These are phyloP conservation scores for Bryoerythrophyllum caledonicum DNA, from an alignment of 225 moss, liverwort and hornwort species.

Conservation along the genomic window DNA sequence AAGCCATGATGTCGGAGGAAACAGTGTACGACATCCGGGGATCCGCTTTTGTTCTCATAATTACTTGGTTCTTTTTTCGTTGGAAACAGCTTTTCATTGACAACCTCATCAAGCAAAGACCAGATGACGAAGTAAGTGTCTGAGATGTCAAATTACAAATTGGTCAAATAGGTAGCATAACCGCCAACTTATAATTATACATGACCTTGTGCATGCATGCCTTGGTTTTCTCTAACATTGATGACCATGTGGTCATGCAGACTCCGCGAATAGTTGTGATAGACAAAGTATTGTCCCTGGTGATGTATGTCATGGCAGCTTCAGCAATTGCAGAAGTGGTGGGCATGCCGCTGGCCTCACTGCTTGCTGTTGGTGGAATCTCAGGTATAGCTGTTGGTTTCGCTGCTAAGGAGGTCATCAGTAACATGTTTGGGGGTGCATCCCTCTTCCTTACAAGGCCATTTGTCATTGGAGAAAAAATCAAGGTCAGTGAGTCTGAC, in stretches of 20 bases:
- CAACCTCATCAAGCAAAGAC: slow-evolving; percentile 9
- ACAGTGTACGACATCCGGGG: slow-evolving; percentile 23
- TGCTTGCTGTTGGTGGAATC: slow-evolving; percentile 79
- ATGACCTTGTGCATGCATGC: no score
- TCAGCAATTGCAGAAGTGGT: slow-evolving; percentile 54
- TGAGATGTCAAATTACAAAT: not conserved
- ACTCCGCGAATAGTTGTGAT: slow-evolving; percentile 46
- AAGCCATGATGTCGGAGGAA: slow-evolving; percentile 19
- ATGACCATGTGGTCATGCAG: slow-evolving; percentile 30
- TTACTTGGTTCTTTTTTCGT: slow-evolving; percentile 33
- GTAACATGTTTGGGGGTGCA: slow-evolving; percentile 79
- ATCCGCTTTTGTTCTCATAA: slow-evolving; percentile 8
- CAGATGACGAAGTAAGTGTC: slow-evolving; percentile 17
- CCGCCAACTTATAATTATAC: no score
- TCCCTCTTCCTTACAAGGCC: slow-evolving; percentile 64
- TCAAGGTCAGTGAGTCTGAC: slow-evolving; percentile 38
- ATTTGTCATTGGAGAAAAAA: slow-evolving; percentile 65
- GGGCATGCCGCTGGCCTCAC: slow-evolving; percentile 65
- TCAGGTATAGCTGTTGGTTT: slow-evolving; percentile 70
- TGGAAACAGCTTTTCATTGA: slow-evolving; percentile 23
- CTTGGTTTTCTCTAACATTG: no score
- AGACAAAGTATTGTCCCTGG: slow-evolving; percentile 55
- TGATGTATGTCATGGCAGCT: slow-evolving; percentile 42
- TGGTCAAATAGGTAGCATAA: no score
- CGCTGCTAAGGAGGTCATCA: slow-evolving; percentile 70